phyloP scores from a whole-genome alignment of 2,329 filamentous ascomycete species.

The Clarireedia paspali region DNA sequence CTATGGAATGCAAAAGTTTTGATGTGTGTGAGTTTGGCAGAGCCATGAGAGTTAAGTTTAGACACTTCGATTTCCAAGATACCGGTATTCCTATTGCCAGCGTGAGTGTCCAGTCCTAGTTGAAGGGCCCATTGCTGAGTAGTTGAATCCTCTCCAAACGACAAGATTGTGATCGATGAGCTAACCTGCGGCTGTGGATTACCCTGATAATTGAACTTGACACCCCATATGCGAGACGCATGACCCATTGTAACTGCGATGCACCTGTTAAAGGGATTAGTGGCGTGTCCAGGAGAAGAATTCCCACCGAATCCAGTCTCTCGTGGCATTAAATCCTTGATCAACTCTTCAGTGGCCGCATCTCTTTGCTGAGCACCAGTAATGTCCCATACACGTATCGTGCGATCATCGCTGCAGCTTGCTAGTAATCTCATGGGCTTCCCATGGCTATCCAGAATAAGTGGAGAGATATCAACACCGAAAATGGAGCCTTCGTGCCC shows the following conservation, averaged over 20 bases:
- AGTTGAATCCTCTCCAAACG: constrained; percentile 80
- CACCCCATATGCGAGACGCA: constrained; percentile 80
- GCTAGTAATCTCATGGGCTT: constrained; percentile 57
- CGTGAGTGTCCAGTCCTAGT: not conserved
- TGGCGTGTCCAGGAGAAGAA: constrained; percentile 21
- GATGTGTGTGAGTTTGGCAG: constrained; percentile 39
- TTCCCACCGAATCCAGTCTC: constrained; percentile 57
- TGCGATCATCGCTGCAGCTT: constrained; percentile 92
- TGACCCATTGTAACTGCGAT: constrained; percentile 79
- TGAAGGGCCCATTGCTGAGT: constrained; percentile 56
- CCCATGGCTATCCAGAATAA: constrained; percentile 34
- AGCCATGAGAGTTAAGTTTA: not conserved
- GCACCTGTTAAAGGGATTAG: constrained; percentile 35
- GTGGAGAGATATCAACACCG: constrained; percentile 69
- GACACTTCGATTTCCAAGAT: not conserved
- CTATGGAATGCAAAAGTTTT: constrained; percentile 57
- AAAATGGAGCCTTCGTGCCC: constrained; percentile 92
- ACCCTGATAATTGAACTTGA: constrained; percentile 50
- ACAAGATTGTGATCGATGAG: constrained; percentile 48
- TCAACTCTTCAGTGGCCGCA: not conserved
- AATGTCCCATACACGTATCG: constrained; percentile 82
- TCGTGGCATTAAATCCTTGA: constrained; percentile 22
- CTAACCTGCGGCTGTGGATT: constrained; percentile 10
- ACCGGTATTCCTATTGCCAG: not conserved
- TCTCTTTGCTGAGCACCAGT: constrained; percentile 5